Percentiles rank a stretch among this genome's conserved stretches.
Conservation (phyloP, 2,329 filamentous ascomycete species). For the Neofusicoccum laricinum region DNA sequence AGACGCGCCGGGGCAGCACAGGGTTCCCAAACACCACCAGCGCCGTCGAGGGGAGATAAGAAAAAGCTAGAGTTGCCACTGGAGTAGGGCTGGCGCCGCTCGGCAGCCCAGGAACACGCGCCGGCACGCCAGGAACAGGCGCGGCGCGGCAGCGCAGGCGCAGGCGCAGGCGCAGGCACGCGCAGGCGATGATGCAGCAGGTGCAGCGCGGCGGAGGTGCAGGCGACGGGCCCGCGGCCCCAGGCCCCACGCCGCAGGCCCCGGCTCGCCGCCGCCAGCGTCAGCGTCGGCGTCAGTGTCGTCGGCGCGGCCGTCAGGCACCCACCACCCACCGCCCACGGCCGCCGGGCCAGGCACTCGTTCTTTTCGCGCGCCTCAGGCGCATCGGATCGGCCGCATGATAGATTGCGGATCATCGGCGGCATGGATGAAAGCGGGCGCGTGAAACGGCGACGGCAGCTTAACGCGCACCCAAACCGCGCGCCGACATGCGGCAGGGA, state of each 20-base stretch:
- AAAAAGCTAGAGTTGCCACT: neutral
- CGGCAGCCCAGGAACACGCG: neutral
- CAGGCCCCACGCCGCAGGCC: too few species aligned
- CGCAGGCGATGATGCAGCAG: too few species aligned
- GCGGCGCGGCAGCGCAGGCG: too few species aligned
- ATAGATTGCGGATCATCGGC: conserved; percentile 7
- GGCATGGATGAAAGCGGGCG: conserved; percentile 13
- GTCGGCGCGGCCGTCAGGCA: too few species aligned
- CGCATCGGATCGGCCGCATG: neutral
- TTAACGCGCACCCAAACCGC: neutral
- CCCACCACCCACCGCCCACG: too few species aligned
- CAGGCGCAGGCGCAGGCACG: too few species aligned
- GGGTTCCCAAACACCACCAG: neutral
- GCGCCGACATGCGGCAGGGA: neutral
- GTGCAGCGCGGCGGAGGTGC: too few species aligned
- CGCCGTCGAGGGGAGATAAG: neutral
- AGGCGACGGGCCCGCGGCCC: too few species aligned
- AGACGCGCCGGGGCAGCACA: neutral
- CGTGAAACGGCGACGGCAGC: conserved; percentile 13
- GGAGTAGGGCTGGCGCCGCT: neutral
- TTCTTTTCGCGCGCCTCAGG: neutral
- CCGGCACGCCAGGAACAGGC: too few species aligned
- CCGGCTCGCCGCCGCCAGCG: too few species aligned
- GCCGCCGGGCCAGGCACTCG: neutral
- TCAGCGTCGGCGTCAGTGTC: too few species aligned